phyloP scores from a whole-genome alignment of 2,329 filamentous ascomycete genomes.

The Diplodia intermedia region DNA sequence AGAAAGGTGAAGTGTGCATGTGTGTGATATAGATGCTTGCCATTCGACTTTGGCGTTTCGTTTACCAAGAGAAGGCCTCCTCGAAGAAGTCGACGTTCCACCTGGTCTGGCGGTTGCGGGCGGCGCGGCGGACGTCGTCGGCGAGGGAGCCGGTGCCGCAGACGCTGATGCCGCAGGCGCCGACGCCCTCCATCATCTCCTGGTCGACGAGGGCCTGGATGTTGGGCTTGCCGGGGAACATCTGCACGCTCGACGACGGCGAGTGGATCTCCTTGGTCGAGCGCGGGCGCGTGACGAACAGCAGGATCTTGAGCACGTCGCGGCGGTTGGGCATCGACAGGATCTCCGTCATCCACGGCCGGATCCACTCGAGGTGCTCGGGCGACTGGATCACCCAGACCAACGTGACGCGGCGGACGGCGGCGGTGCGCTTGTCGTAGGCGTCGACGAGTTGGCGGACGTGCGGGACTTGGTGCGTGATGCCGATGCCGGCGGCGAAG shows the following conservation, averaged over 20 bases:
- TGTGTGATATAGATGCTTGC: background rate
- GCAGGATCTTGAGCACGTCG: slow-evolving; percentile 82
- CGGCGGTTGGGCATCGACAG: slow-evolving; percentile 80
- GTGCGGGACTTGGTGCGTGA: slow-evolving; percentile 93
- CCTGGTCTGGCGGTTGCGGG: slow-evolving; percentile 68
- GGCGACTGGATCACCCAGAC: slow-evolving; percentile 93
- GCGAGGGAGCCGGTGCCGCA: slow-evolving; percentile 77
- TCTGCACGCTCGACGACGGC: slow-evolving; percentile 80
- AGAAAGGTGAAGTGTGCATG: background rate
- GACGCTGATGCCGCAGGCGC: slow-evolving; percentile 86
- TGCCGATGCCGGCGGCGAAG: slow-evolving; percentile 90
- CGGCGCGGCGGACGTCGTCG: slow-evolving; percentile 74
- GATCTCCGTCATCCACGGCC: slow-evolving; percentile 88
- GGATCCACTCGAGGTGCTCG: slow-evolving; percentile 90
- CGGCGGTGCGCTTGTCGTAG: slow-evolving; percentile 73
- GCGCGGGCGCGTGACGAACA: slow-evolving; percentile 89
- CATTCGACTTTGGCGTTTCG: background rate
- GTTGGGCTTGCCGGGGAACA: slow-evolving; percentile 90
- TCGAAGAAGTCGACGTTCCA: slow-evolving; percentile 79
- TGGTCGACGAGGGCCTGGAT: slow-evolving; percentile 78
- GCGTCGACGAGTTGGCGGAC: slow-evolving; percentile 68
- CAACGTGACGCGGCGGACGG: slow-evolving; percentile 80
- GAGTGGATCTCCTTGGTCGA: slow-evolving; percentile 82
- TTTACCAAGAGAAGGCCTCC: slow-evolving; percentile 73
- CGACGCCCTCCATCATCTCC: slow-evolving; percentile 81